Evolutionary conservation across 495 filamentous ascomycete species (phyloP), one percentile per base, ranked within the genome.

Genomic region (Antarctomyces pellizariae): DNA sequence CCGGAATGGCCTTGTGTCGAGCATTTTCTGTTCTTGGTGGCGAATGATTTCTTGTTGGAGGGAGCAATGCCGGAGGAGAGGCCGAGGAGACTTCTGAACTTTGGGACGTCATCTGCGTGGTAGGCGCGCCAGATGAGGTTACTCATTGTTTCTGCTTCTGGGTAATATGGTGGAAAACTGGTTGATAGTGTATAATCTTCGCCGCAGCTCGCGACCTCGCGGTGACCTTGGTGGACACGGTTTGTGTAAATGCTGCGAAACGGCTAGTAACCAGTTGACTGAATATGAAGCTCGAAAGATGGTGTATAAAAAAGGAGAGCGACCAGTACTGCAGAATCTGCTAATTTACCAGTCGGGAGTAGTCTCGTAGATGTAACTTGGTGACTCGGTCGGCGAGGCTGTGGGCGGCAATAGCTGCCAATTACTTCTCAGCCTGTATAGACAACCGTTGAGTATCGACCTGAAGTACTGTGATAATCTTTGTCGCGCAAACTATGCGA

Each of bases 121-220:
- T 80, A 97, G 49, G 62, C 78, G 56, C 78, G 76, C 84, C 86
- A 93, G 46, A 97, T 68, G 57, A 75, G 68, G 54, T 74, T 72
- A 64, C 75, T 92, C 89, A 95, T 97, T 69, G 71, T 74, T 61
- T 54, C 45, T 52, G 43, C 41, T 39, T 33, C 46, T 42, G 41
- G 44, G 35, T 18, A 44, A 40, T 35, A 32, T 35, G 18, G 13
- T 24, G 13, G 36, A 23, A 32, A 14, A 34, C n/a, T n/a, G n/a
- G n/a, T n/a, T 44, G 30, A 36, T 34, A 36, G 39, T 45, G 45
- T 47, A 47, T 50, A 48, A 30, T 53, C 45, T 56, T 62, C 65
- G 58, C 57, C 54, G 59, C 60, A 57, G 61, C 66, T 71, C 65
- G 47, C 54, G 72, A 67, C 80, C 78, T 84, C 74, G 71, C 74